Base-by-base conservation (phyloP, 2,329 filamentous ascomycete genomes). In the Botryosphaeria dothidea region DNA sequence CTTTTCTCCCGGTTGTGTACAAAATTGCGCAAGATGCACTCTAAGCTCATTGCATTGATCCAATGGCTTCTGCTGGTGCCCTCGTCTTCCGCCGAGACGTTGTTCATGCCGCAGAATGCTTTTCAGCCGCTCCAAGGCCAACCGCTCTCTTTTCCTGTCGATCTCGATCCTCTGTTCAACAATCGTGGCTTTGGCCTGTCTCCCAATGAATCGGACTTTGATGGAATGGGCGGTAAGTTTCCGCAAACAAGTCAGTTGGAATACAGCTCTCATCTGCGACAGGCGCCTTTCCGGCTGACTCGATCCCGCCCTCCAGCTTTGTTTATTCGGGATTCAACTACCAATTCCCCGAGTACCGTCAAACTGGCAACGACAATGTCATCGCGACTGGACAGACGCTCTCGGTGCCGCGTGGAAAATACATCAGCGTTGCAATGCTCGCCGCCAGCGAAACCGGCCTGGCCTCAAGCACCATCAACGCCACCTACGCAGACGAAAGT, bases 361-460 rank as follows among this genome's bases (percentile, higher is more conserved):
- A 58, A 23, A 21, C 58, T 7, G 63, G 67, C 25, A 69, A 77
- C 43, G 78, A 80, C 69, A 79, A 80, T 70, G 69, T 76, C 2
- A 73, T 80, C 15, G 72, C 74, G 1, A 67, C 73, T 60, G 77
- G 77, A 17, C 78, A 80, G 58, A 71, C 68, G 17, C 68, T 80
- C 25, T 65, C 60, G 4, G 70, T 77, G 3, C 74, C 76, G 2
- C 66, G 64, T 23, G 72, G 71, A 2, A 71, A 70, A 46, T 80
- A 80, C 52, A 72, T 78, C 65, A 75, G 74, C 54, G 74, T 77
- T 17, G 72, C 77, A 31, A 77, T 80, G 73, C 75, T 80, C 17
- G 76, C 77, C n/a, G 75, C 78, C 7, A 74, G 76, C 2, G 78
- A 80, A 66, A 71, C 70, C 7, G 76, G 74, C 4, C 75, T 79